These are phyloP conservation scores for Phytophthora idaei DNA, from an alignment of 352 stramenopile species.

Conservation along the genomic window DNA sequence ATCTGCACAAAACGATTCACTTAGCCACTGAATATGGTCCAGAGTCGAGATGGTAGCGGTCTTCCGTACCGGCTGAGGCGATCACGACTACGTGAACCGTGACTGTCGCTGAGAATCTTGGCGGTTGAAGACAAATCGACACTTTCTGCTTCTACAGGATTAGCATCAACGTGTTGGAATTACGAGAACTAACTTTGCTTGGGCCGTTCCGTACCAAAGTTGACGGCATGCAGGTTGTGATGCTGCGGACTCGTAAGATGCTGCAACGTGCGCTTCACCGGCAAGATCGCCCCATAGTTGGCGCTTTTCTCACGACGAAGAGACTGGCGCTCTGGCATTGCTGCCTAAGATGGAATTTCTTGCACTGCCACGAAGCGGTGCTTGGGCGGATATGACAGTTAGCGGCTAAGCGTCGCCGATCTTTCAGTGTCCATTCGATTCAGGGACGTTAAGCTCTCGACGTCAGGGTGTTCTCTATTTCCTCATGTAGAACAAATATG, in stretches of 20 bases:
- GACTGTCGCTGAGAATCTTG: constrained; percentile 30
- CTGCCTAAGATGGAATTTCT: constrained; percentile 17
- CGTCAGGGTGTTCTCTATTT: constrained; percentile 33
- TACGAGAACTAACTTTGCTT: neutral
- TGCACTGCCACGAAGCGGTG: constrained; percentile 26
- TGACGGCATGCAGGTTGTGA: constrained; percentile 26
- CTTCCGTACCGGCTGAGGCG: constrained; percentile 34
- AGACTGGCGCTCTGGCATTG: constrained; percentile 34
- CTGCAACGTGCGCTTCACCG: constrained; percentile 33
- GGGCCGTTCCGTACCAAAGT: constrained; percentile 27
- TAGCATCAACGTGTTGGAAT: neutral
- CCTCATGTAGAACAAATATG: constrained; percentile 18
- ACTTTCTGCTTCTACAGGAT: constrained; percentile 29
- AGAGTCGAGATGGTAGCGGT: neutral
- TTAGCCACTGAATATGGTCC: neutral
- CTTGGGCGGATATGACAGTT: constrained; percentile 12
- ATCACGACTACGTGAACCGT: constrained; percentile 33
- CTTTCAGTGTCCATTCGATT: constrained; percentile 5
- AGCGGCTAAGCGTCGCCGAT: constrained; percentile 28
- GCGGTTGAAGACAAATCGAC: constrained; percentile 26
- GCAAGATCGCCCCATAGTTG: constrained; percentile 31
- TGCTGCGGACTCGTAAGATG: constrained; percentile 26
- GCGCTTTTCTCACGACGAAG: constrained; percentile 25
- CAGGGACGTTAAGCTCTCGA: neutral
- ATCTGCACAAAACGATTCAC: constrained; percentile 11